Percentiles rank a stretch among this genome's conserved stretches.
phyloP scores from a whole-genome alignment of 2,329 filamentous ascomycete species.

The Aspergillus sp. region DNA sequence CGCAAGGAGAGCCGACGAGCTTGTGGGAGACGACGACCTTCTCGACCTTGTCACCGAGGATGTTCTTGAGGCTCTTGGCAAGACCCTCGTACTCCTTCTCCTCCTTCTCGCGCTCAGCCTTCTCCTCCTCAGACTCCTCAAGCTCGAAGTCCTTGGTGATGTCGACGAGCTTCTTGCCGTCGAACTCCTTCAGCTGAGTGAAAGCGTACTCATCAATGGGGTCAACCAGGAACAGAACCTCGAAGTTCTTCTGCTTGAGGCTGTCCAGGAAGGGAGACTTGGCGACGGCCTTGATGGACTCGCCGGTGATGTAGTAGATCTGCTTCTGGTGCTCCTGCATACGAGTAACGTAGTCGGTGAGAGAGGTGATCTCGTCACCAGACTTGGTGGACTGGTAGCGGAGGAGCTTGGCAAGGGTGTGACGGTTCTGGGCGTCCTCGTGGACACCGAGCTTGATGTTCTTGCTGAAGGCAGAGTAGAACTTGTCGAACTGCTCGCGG shows the following conservation, averaged over 20 bases:
- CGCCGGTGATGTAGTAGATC: conserved; percentile 99
- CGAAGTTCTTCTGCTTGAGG: conserved; percentile 98
- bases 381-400: conserved; percentile 99
- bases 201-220: conserved; percentile 99
- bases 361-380: conserved; percentile 90
- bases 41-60: conserved; percentile 98
- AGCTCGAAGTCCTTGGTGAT: conserved; percentile 99
- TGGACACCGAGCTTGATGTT: conserved; percentile 99
- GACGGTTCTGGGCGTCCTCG: conserved; percentile 98
- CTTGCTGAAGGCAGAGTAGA: conserved; percentile 99
- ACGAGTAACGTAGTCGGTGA: conserved; percentile 96
- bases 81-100: conserved; percentile 98
- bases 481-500: conserved; percentile 99
- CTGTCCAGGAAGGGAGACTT: conserved; percentile 99
- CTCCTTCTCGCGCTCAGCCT: conserved; percentile 89
- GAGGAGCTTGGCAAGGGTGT: conserved; percentile 90
- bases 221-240: conserved; percentile 98
- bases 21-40: conserved; percentile 99
- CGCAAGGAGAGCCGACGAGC: conserved; percentile 89
- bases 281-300: conserved; percentile 96
- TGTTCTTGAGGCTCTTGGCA: conserved; percentile 97
- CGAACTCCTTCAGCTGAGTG: conserved; percentile 99
- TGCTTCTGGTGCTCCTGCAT: conserved; percentile 99
- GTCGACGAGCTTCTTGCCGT: conserved; percentile 99
- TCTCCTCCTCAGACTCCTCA: conserved; percentile 99